Base-by-base conservation (phyloP, 148 eudicot genomes). In the Drosera capensis region DNA sequence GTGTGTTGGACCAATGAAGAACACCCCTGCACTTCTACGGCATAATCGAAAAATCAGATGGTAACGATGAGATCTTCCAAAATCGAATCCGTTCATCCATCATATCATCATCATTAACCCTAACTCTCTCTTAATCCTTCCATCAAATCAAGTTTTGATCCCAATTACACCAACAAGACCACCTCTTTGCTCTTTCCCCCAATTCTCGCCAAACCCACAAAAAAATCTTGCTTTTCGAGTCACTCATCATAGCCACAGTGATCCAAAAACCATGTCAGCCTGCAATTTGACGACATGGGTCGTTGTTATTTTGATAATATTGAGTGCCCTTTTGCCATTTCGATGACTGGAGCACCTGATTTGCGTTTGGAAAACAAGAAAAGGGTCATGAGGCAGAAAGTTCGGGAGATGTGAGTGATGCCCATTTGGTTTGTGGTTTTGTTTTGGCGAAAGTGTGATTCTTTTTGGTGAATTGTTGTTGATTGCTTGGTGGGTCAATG, bases 311-410 rank as follows among this genome's bases (percentile, higher is more conserved):
- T 48, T 80, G 21, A 5, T 83, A 23, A 66, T 83, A 6, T 62
- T 65, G 51, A 55, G 72, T 25, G 12, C 74, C 55, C 54, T 73
- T 25, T 48, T 56, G 39, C 24, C 6, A 2, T 66, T 22, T 71
- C 88, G 0, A n/a, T 22, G 31, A 66, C 75, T 9, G 45, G 64
- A n/a, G n/a, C n/a, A 23, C 52, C 57, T 7, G 80, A 83, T 57
- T 55, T 67, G 43, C 52, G 22, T 34, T 58, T 57, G 59, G 59
- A 71, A n/a, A 73, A 67, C 37, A 77, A 80, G 68, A 88, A 71
- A 49, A 57, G 52, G 48, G 62, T 82, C 24, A 72, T 88, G 83
- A 75, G 68, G 35, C 73, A 77, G n/a, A 83, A 78, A 75, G 96
- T 80, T 24, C 79, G 84, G 44, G 65, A 56, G 21, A 88, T 88